Conservation (phyloP, 306 rosid species). For the Glycine tomentella region DNA sequence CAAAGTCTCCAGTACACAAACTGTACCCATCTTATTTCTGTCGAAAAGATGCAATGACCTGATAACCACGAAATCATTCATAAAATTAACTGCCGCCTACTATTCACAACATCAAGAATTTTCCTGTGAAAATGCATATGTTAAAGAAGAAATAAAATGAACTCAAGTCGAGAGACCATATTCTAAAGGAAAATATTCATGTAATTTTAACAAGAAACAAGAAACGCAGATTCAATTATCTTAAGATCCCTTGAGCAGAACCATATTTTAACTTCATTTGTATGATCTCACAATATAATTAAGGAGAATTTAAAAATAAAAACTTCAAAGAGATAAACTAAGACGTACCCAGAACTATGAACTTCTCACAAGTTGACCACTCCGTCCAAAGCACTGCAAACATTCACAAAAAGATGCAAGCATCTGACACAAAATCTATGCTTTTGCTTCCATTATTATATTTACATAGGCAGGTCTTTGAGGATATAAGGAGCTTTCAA, state of each 20-base stretch:
- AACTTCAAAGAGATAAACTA: background rate
- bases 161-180: background rate
- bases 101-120: background rate
- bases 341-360: constrained; percentile 65
- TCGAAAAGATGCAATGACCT: too few relatives aligned
- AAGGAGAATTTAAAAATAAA: background rate
- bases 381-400: constrained; percentile 87
- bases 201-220: constrained; percentile 2
- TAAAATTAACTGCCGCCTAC: background rate
- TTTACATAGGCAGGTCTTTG: background rate
- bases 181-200: background rate
- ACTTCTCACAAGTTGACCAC: constrained; percentile 81
- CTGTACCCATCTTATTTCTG: too few relatives aligned
- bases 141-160: background rate
- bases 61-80: too few relatives aligned
- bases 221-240: too few relatives aligned
- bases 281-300: too few relatives aligned
- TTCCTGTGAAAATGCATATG: background rate
- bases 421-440: constrained; percentile 20
- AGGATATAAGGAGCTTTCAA: background rate
- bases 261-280: background rate
- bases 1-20: too few relatives aligned
- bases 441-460: background rate
- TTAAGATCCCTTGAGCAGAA: background rate
- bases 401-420: constrained; percentile 44